Conservation (phyloP, 495 filamentous ascomycete species). For the Xylaria sp. region DNA sequence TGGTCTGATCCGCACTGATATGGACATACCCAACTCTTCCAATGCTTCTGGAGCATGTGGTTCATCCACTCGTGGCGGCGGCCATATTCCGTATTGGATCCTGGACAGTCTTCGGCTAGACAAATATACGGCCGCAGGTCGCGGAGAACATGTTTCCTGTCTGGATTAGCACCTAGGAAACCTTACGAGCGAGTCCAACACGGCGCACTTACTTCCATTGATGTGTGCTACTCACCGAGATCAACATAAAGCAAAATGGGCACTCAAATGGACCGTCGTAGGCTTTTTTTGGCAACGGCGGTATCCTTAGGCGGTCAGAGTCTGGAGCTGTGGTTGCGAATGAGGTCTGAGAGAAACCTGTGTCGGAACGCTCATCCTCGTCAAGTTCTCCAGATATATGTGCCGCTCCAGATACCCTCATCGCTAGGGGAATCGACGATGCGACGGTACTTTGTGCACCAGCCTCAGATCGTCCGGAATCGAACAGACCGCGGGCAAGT, state of each 20-base stretch:
- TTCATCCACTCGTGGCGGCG: slow-evolving; percentile 15
- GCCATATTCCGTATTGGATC: not conserved
- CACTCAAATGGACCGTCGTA: slow-evolving; percentile 42
- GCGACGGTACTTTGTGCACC: slow-evolving; percentile 16
- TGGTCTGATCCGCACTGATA: slow-evolving; percentile 2
- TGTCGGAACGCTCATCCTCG: slow-evolving; percentile 33
- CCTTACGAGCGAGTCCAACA: not conserved
- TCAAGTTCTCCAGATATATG: slow-evolving; percentile 14
- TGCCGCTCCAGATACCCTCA: not conserved
- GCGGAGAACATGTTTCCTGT: slow-evolving; percentile 42
- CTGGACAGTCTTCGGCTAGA: slow-evolving; percentile 25
- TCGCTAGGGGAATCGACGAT: slow-evolving; percentile 12
- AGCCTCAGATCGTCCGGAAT: slow-evolving; percentile 7
- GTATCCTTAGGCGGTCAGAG: slow-evolving; percentile 20
- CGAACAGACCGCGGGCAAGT: slow-evolving; percentile 33
- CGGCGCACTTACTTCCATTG: slow-evolving; percentile 43
- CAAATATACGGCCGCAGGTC: slow-evolving; percentile 47
- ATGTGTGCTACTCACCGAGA: slow-evolving; percentile 34
- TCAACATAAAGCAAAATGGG: slow-evolving; percentile 45
- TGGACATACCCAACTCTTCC: slow-evolving; percentile 18
- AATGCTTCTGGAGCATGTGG: slow-evolving; percentile 20
- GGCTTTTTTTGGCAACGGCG: slow-evolving; percentile 31
- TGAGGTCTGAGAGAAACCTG: slow-evolving; percentile 32
- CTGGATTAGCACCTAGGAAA: not conserved
- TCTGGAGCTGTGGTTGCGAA: slow-evolving; percentile 28